phyloP scores from a whole-genome alignment of 2,329 filamentous ascomycete species.

The Incumbomyces delicatus region DNA sequence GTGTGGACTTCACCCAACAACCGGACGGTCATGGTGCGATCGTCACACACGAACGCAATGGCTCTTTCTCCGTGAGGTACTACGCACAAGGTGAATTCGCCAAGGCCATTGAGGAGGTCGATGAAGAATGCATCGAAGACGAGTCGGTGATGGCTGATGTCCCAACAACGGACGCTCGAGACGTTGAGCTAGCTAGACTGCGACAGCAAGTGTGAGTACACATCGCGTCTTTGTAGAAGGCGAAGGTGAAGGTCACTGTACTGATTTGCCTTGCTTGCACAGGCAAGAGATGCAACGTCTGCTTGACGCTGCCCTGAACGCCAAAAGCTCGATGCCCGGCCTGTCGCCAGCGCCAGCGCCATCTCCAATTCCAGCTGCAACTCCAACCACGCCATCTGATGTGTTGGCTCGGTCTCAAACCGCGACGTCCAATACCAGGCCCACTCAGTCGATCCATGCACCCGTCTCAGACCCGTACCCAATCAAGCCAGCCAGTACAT shows the following conservation, averaged over 20 bases:
- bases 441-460: not conserved
- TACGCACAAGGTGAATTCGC: not conserved
- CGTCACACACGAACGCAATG: not conserved
- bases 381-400: no score
- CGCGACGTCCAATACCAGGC: no score
- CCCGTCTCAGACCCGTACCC: not conserved
- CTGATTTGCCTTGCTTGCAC: not conserved
- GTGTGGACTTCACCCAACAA: not conserved
- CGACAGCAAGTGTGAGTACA: not conserved
- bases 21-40: not conserved
- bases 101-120: not conserved
- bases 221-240: no score
- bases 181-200: not conserved
- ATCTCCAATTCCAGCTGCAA: no score
- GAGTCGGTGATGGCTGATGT: not conserved
- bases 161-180: not conserved
- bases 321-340: not conserved
- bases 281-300: not conserved
- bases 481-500: not conserved
- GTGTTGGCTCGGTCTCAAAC: no score
- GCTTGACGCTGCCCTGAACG: not conserved
- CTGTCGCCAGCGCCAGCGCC: not conserved
- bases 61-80: not conserved
- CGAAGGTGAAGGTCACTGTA: no score
- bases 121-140: not conserved